A percentile compares a stretch with the other conserved stretches of the same genome.
Evolutionary conservation across 78 protist genomes (phyloP).

Genomic region (Speleostelium caveatum): DNA sequence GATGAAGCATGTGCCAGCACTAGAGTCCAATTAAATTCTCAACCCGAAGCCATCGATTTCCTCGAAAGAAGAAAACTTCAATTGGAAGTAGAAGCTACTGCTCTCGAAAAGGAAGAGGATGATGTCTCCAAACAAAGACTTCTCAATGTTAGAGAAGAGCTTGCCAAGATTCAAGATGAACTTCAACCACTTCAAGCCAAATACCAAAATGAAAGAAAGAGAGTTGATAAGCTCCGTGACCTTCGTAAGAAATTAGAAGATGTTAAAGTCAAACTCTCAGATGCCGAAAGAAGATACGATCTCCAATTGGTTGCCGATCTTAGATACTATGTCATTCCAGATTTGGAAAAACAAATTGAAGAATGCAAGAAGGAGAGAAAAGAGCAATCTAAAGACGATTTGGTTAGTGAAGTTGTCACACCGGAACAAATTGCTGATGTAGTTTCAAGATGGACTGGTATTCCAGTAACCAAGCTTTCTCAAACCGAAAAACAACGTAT

Average conservation of each 20-base stretch:
- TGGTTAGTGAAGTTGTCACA: slow-evolving; percentile 85
- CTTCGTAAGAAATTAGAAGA: slow-evolving; percentile 87
- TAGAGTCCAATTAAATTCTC: slow-evolving; percentile 96
- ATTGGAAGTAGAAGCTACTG: slow-evolving; percentile 94
- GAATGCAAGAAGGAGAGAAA: slow-evolving; percentile 52
- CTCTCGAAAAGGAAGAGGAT: slow-evolving; percentile 92
- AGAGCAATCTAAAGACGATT: slow-evolving; percentile 10
- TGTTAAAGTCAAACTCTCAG: slow-evolving; percentile 75
- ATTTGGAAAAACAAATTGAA: slow-evolving; percentile 80
- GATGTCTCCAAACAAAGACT: slow-evolving; percentile 82
- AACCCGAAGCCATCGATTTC: slow-evolving; percentile 95
- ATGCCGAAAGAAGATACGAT: slow-evolving; percentile 93
- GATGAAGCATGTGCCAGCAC: slow-evolving; percentile 97
- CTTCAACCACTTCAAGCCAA: slow-evolving; percentile 87
- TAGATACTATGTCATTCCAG: slow-evolving; percentile 94
- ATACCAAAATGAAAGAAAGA: slow-evolving; percentile 89
- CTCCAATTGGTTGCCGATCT: slow-evolving; percentile 92
- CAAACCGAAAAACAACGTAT: slow-evolving; percentile 91
- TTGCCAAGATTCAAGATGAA: slow-evolving; percentile 83
- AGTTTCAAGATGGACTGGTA: slow-evolving; percentile 97
- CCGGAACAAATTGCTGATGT: slow-evolving; percentile 90
- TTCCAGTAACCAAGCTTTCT: slow-evolving; percentile 94
- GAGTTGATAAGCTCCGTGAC: slow-evolving; percentile 85
- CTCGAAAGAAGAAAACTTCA: slow-evolving; percentile 93
- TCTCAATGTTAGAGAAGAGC: slow-evolving; percentile 68